Evolutionary conservation across 306 rosid genomes (phyloP).

Genomic region (Sicyos baderoa): DNA sequence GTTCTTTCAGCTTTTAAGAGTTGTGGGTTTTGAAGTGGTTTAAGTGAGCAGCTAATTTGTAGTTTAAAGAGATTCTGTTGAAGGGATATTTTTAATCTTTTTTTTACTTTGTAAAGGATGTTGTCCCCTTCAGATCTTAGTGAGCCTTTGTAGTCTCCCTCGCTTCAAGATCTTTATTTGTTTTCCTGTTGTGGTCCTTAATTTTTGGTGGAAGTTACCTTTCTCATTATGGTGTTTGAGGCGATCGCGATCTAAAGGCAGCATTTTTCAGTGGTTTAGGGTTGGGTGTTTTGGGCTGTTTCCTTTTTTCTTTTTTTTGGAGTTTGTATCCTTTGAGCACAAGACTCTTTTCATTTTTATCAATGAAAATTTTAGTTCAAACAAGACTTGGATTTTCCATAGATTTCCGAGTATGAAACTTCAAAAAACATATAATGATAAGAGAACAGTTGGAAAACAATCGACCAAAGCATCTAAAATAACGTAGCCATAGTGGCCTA

Average conservation of each 20-base stretch:
- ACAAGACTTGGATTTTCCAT: not conserved
- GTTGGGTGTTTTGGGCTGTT: no score
- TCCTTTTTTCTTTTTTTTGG: no score
- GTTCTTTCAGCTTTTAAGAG: not conserved
- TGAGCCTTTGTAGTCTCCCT: no score
- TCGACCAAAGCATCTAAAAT: constrained; percentile 4
- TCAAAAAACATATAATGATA: not conserved
- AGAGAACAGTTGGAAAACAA: not conserved
- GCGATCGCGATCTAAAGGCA: not conserved
- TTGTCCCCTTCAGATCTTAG: not conserved
- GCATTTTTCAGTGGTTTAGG: not conserved
- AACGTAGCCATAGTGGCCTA: not conserved
- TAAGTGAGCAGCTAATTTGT: not conserved
- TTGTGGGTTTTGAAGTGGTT: not conserved
- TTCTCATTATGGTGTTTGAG: not conserved
- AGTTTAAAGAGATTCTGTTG: not conserved
- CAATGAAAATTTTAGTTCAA: not conserved
- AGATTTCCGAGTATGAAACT: not conserved
- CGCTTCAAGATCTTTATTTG: no score
- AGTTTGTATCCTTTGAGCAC: no score
- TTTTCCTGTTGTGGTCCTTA: no score
- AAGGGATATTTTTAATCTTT: not conserved
- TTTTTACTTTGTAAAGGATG: not conserved
- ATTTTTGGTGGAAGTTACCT: not conserved
- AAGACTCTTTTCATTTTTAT: no score